phyloP scores from a whole-genome alignment of 345 rosid genomes.

The Melaleuca quinquenervia region DNA sequence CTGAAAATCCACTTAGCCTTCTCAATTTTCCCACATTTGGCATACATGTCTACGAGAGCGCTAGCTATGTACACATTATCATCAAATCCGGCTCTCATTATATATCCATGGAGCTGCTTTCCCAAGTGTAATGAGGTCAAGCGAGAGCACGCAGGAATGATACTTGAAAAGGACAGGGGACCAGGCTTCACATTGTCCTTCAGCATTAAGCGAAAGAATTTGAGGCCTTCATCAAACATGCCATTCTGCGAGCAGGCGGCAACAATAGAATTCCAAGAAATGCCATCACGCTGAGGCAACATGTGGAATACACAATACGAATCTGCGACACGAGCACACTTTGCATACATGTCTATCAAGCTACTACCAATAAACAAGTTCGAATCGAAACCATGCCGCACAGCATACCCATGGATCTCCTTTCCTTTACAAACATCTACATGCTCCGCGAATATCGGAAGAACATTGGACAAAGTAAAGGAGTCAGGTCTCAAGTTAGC shows the following conservation, averaged over 20 bases:
- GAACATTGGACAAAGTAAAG: conserved; percentile 70
- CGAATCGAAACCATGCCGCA: conserved; percentile 43
- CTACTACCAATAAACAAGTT: conserved; percentile 57
- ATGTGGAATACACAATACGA: conserved; percentile 32
- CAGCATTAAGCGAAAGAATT: conserved; percentile 53
- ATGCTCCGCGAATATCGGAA: conserved; percentile 62
- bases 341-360: conserved; percentile 80
- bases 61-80: conserved; percentile 55
- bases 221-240: conserved; percentile 47
- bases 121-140: conserved; percentile 56
- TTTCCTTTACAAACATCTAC: conserved; percentile 53
- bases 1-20: conserved; percentile 52
- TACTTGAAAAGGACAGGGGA: conserved; percentile 57
- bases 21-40: conserved; percentile 72
- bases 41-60: conserved; percentile 87
- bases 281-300: conserved; percentile 36
- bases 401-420: conserved; percentile 72
- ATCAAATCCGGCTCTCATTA: conserved; percentile 39
- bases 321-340: conserved; percentile 44
- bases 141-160: conserved; percentile 85
- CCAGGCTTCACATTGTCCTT: conserved; percentile 39
- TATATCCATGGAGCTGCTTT: conserved; percentile 74
- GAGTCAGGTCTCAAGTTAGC: conserved; percentile 54
- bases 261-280: conserved; percentile 72
- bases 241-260: conserved; percentile 76